These are phyloP conservation scores for Gracilaria vermiculophylla DNA, from an alignment of 23 red algal species.

Conservation along the genomic window DNA sequence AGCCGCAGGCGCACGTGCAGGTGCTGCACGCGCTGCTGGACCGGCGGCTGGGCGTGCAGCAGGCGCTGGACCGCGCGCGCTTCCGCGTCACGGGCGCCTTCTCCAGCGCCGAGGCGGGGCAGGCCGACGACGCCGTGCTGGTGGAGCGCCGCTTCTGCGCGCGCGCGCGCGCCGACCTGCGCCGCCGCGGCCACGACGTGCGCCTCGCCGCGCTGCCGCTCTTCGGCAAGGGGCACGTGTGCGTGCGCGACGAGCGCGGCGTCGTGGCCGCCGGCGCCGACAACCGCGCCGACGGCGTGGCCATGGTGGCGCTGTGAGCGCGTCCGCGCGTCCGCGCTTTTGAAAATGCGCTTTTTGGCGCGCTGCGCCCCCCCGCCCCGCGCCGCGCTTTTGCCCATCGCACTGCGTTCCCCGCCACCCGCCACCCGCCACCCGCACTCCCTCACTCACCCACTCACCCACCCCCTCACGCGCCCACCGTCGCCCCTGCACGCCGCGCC, in stretches of 20 bases:
- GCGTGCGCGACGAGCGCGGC: background rate
- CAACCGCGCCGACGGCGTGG: slow-evolving; percentile 54
- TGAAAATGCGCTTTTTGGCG: no score
- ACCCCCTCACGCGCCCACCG: background rate
- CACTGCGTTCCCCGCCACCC: no score
- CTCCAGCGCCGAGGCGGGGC: slow-evolving; percentile 14
- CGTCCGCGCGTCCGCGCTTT: no score
- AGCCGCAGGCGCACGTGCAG: slow-evolving; percentile 94
- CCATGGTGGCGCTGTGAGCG: background rate
- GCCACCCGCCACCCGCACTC: no score
- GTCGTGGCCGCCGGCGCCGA: slow-evolving; percentile 47
- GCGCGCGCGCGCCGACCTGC: background rate
- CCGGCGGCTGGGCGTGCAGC: slow-evolving; percentile 73
- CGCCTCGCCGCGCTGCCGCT: background rate
- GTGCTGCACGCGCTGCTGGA: slow-evolving; percentile 75
- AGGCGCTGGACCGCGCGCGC: slow-evolving; percentile 74
- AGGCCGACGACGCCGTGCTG: slow-evolving; percentile 57
- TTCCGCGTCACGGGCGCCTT: slow-evolving; percentile 81
- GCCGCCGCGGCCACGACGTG: slow-evolving; percentile 25
- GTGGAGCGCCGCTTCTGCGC: slow-evolving; percentile 37
- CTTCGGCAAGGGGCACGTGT: slow-evolving; percentile 52
- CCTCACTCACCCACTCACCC: no score
- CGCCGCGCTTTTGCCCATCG: no score
- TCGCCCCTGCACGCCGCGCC: background rate
- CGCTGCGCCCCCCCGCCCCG: no score